Evolutionary conservation across 441 rosid genomes (phyloP), one percentile per base, ranked within the genome.

Genomic region (Populus hybrid): DNA sequence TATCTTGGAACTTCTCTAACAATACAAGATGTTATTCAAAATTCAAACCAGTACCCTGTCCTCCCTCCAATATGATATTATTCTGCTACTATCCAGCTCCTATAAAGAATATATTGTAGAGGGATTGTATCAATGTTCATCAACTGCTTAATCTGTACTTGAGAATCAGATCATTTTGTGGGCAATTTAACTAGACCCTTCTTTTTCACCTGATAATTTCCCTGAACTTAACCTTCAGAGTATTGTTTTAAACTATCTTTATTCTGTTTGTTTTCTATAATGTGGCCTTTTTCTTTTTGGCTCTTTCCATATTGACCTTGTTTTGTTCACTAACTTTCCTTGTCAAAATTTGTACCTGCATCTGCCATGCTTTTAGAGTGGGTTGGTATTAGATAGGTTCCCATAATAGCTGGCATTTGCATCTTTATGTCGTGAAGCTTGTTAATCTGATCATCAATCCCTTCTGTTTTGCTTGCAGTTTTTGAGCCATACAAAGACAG

Each of bases 401-500:
- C 11, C 57, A 38, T 68, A n/a, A 59, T 72, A 21, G 28, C 42
- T 57, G 40, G 21, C 28, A 24, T 59, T 26, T 73, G 34, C 42
- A 18, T 61, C 54, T 73, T 23, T 38, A 36, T 42, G 4, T 24
- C n/a, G 1, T 18, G 38, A 18, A 73, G 65, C 63, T 63, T 35
- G 21, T 46, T 73, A 28, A 50, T 75, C 24, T 6, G 67, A 11
- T 50, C 59, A 30, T 75, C 57, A 67, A 73, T 75, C 69, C 32
- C 3, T 64, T 57, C 71, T 50, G 18, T 54, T 30, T 20, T 67
- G 11, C 20, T 79, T 84, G 84, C 89, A 96, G 99, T 96, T 84
- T 96, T 96, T 88, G 98, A 96, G 89, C 98, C 99, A 32, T 96
- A 90, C 87, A 96, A 94, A 87, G 98, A 93, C 82, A 88, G 83